Conservation (phyloP, 345 rosid species). For the Eucalyptus sp. region DNA sequence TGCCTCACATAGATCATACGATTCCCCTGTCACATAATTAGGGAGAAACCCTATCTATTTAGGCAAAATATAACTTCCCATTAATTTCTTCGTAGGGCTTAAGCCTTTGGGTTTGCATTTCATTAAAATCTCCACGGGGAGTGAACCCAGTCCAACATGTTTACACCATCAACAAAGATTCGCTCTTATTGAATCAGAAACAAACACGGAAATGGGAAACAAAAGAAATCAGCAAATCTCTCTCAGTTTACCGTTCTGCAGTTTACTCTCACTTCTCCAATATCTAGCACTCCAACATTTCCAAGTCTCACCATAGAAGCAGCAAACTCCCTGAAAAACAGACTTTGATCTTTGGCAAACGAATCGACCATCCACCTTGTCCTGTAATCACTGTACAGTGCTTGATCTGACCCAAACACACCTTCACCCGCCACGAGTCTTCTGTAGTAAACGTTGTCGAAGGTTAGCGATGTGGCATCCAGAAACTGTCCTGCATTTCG, state of each 20-base stretch:
- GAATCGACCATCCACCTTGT: slow-evolving; percentile 52
- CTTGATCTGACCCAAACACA: slow-evolving; percentile 62
- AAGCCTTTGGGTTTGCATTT: no score
- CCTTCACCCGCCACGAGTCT: slow-evolving; percentile 43
- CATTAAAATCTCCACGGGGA: no score
- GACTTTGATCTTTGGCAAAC: slow-evolving; percentile 42
- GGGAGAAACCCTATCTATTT: no score
- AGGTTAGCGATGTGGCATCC: slow-evolving; percentile 47
- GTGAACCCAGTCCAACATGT: no score
- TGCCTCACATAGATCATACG: no score
- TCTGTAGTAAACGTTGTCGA: slow-evolving; percentile 61
- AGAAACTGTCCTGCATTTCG: slow-evolving; percentile 49
- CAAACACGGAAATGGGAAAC: background rate
- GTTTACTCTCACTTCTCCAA: slow-evolving; percentile 55
- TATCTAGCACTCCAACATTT: slow-evolving; percentile 44
- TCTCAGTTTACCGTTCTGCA: slow-evolving; percentile 33
- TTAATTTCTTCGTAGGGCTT: no score
- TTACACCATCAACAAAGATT: background rate
- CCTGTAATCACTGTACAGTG: slow-evolving; percentile 29
- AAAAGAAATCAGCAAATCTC: background rate
- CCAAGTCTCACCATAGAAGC: slow-evolving; percentile 67
- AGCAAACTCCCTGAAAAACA: slow-evolving; percentile 61
- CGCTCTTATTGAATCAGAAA: background rate
- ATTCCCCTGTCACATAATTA: no score
- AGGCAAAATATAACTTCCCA: no score